Evolutionary conservation across 805 yeast genomes (phyloP).

Genomic region (Yamadazyma phyllophila): DNA sequence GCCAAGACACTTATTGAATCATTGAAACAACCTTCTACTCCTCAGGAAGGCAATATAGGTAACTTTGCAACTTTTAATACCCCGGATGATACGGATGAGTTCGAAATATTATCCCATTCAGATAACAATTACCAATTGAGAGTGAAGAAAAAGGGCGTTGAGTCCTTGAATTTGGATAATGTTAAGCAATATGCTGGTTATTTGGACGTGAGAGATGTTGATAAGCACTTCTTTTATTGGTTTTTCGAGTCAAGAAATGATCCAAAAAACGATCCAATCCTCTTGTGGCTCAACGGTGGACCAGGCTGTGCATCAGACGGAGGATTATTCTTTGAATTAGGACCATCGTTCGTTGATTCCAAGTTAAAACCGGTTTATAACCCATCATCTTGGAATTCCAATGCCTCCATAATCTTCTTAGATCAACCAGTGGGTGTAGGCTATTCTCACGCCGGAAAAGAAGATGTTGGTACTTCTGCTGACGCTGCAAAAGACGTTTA

Average conservation of each 20-base stretch:
- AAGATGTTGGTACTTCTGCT: conserved; percentile 20
- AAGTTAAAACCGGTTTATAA: conserved; percentile 23
- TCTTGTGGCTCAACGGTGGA: conserved; percentile 34
- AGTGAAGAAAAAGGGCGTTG: conserved; percentile 35
- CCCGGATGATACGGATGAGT: conserved; percentile 2
- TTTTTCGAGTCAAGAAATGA: conserved; percentile 34
- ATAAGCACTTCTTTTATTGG: conserved; percentile 39
- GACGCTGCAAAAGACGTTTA: conserved; percentile 28
- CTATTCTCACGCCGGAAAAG: conserved; percentile 19
- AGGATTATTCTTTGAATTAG: conserved; percentile 31
- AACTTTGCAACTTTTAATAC: not conserved
- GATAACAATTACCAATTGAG: conserved; percentile 9
- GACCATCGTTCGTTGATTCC: conserved; percentile 25
- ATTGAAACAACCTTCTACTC: not conserved
- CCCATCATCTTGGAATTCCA: conserved; percentile 29
- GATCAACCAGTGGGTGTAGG: conserved; percentile 31
- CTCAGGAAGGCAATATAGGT: not conserved
- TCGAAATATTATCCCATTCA: conserved; percentile 8
- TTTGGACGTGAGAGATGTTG: conserved; percentile 71
- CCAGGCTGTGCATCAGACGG: conserved; percentile 32
- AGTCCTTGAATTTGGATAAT: conserved; percentile 66
- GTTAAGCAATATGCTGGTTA: conserved; percentile 83
- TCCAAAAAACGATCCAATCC: conserved; percentile 28
- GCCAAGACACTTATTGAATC: not conserved
- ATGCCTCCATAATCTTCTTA: conserved; percentile 37